Percentiles rank a stretch among this genome's conserved stretches.
phyloP scores from a whole-genome alignment of 495 filamentous ascomycete genomes.

The Thermothielavioides terrestris region DNA sequence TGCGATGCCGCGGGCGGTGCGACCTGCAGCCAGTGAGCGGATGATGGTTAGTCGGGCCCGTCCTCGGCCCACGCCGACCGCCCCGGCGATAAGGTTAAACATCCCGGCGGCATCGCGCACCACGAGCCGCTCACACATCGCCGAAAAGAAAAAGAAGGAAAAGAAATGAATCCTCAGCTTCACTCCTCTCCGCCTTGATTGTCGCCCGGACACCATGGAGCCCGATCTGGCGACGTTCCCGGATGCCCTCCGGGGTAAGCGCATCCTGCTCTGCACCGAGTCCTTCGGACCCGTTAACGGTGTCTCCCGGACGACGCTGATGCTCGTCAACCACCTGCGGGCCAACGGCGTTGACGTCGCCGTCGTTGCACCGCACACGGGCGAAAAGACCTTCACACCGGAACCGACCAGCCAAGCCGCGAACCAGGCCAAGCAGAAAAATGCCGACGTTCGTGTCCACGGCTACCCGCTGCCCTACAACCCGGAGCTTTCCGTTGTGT shows the following conservation, averaged over 20 bases:
- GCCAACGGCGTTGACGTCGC: neutral
- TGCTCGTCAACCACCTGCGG: conserved; percentile 3
- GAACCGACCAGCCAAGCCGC: neutral
- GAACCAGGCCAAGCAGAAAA: neutral
- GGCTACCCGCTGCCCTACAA: neutral
- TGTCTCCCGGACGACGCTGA: neutral
- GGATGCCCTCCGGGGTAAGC: neutral
- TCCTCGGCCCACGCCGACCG: too few relatives aligned
- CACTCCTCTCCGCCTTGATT: too few relatives aligned
- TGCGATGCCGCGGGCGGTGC: too few relatives aligned
- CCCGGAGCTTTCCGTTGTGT: neutral
- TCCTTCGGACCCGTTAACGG: conserved; percentile 1
- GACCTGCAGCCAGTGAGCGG: too few relatives aligned
- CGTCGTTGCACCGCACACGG: neutral
- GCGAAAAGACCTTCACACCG: neutral
- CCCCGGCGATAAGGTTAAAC: too few relatives aligned
- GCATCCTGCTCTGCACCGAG: neutral
- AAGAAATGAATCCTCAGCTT: too few relatives aligned
- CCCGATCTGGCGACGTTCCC: neutral
- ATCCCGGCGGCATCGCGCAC: too few relatives aligned
- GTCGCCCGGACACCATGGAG: conserved; percentile 1
- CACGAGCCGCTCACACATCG: too few relatives aligned
- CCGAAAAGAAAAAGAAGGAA: too few relatives aligned
- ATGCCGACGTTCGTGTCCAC: neutral
- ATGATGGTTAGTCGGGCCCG: too few relatives aligned